phyloP scores from a whole-genome alignment of 192 early-diverging fungal species.

The Backusella parvicylindrica region DNA sequence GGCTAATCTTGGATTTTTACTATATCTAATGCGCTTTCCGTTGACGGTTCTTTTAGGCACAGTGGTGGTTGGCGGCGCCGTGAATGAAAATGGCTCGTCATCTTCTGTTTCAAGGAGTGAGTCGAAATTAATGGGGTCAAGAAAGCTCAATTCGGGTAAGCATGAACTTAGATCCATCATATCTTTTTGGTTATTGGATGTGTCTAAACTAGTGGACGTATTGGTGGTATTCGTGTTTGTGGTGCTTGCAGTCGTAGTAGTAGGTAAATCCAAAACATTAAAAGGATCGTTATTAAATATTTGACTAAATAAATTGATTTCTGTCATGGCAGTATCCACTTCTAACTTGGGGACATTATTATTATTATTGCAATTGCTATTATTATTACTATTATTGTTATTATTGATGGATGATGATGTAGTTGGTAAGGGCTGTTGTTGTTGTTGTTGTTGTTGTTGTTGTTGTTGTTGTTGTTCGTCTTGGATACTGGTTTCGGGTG shows the following conservation, averaged over 20 bases:
- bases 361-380: background rate
- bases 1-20: constrained; percentile 12
- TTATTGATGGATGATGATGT: background rate
- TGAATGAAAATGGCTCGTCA: background rate
- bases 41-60: constrained; percentile 15
- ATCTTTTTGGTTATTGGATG: background rate
- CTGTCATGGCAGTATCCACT: constrained; percentile 1
- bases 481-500: background rate
- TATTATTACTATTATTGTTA: background rate
- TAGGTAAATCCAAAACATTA: background rate
- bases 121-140: background rate
- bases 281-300: constrained; percentile 16
- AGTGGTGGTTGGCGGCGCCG: background rate
- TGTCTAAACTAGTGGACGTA: background rate
- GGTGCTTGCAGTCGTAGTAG: background rate
- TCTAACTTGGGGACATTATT: background rate
- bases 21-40: constrained; percentile 19
- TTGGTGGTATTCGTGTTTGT: background rate
- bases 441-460: background rate
- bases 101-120: background rate
- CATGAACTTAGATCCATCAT: constrained; percentile 7
- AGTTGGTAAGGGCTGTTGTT: background rate
- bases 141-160: background rate
- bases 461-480: background rate
- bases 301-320: constrained; percentile 12